A percentile compares a stretch with the other conserved stretches of the same genome.
phyloP scores from a whole-genome alignment of 2,329 filamentous ascomycete species.

The Karstenula rhodostoma region DNA sequence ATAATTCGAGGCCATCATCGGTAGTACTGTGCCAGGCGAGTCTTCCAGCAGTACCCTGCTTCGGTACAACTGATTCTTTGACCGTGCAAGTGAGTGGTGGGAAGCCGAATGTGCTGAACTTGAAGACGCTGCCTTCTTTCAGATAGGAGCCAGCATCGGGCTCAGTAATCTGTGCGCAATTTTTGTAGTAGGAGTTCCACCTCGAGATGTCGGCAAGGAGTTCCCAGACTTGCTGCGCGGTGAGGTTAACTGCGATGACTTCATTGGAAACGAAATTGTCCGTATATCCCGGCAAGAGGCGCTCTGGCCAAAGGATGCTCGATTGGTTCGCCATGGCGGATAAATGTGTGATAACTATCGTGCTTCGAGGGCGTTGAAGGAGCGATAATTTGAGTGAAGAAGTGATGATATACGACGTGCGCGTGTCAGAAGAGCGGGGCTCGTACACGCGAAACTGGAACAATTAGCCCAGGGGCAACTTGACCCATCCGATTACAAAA shows the following conservation, averaged over 20 bases:
- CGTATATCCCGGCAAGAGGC: conserved; percentile 47
- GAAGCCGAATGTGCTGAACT: conserved; percentile 49
- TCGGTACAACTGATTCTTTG: conserved; percentile 24
- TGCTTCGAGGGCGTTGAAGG: background rate
- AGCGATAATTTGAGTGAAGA: background rate
- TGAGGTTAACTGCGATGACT: conserved; percentile 36
- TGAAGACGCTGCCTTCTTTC: conserved; percentile 38
- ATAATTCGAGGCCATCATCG: conserved; percentile 40
- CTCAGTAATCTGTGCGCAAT: conserved; percentile 39
- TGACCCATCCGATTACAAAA: background rate
- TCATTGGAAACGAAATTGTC: conserved; percentile 50
- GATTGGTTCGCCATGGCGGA: conserved; percentile 21
- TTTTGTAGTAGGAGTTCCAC: conserved; percentile 48
- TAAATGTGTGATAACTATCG: background rate
- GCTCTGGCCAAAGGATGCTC: conserved; percentile 43
- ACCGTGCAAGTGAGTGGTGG: conserved; percentile 39
- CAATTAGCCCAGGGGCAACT: background rate
- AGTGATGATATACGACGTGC: background rate
- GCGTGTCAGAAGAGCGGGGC: background rate
- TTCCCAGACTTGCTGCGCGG: conserved; percentile 42
- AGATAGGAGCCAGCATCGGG: conserved; percentile 34
- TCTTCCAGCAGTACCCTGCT: conserved; percentile 32
- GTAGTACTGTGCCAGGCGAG: conserved; percentile 30
- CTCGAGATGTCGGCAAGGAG: conserved; percentile 42
- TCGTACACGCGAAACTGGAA: background rate